Percentiles rank a stretch among this genome's conserved stretches.
phyloP scores from a whole-genome alignment of 768 basidiomycete species.

The Boletus rubropictus region DNA sequence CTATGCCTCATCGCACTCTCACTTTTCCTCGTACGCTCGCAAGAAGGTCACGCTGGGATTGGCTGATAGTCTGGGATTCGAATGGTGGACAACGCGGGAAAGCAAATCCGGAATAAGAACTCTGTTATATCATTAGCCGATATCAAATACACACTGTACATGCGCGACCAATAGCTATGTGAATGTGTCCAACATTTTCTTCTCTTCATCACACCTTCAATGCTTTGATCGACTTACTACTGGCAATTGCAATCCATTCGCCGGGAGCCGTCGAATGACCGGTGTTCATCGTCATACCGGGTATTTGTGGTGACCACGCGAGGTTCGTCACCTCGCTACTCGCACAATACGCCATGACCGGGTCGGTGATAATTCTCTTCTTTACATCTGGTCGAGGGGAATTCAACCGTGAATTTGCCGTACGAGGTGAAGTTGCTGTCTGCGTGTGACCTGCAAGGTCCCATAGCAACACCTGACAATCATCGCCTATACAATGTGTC shows the following conservation, averaged over 20 bases:
- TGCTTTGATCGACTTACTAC: slow-evolving; percentile 76
- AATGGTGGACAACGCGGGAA: too few relatives aligned
- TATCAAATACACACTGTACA: too few relatives aligned
- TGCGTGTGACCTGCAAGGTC: slow-evolving; percentile 68
- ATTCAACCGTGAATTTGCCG: slow-evolving; percentile 63
- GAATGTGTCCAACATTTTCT: too few relatives aligned
- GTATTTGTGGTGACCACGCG: slow-evolving; percentile 85
- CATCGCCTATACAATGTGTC: slow-evolving; percentile 58
- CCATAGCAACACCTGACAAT: slow-evolving; percentile 92
- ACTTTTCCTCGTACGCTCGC: too few relatives aligned
- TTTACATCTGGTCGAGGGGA: slow-evolving; percentile 79
- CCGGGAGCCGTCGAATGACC: slow-evolving; percentile 70
- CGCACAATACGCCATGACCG: slow-evolving; percentile 80
- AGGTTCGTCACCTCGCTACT: slow-evolving; percentile 74
- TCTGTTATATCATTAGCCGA: background rate
- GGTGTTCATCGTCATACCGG: slow-evolving; percentile 67
- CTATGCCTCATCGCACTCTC: background rate
- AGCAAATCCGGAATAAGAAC: too few relatives aligned
- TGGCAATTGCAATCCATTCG: slow-evolving; percentile 83
- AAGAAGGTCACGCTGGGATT: background rate
- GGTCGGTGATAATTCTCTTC: slow-evolving; percentile 67
- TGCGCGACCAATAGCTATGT: background rate
- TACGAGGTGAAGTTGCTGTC: slow-evolving; percentile 61
- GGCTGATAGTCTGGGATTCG: background rate
- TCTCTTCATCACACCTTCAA: slow-evolving; percentile 59